Evolutionary conservation across 371 early-diverging fungal species (phyloP), one percentile per base, ranked within the genome.

Genomic region (Mortierella sp.): DNA sequence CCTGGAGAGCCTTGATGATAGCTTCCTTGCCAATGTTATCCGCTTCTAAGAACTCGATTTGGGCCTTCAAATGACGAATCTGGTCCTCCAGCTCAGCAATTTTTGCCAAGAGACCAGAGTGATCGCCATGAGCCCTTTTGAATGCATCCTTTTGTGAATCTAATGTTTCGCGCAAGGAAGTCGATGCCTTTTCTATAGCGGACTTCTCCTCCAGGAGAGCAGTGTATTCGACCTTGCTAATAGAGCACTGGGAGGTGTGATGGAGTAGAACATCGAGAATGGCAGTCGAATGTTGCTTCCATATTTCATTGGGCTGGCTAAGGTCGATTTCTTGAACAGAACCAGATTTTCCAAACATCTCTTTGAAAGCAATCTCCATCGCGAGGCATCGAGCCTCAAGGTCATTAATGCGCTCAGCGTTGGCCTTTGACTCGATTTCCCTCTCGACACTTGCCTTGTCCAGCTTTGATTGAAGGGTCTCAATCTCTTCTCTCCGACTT

Each of bases 21-120:
- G 81, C 81, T 7, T 69, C 81, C 15, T 80, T 80, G 15, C 81
- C 81, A 58, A 80, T 80, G 59, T 69, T 80, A 21, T 80, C 81
- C 10, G 81, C 81, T 38, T 80, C 81, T 0, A 80, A 66, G 22
- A 70, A 69, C 47, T 74, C 81, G 16, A 80, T 70, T 16, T 80
- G 74, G 9, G 36, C 61, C n/a, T 41, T 70, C 41, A 80, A 61
- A 15, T 50, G 68, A 2, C 75, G 75, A 47, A 80, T 69, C 50
- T 65, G 68, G 19, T 75, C 75, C 55, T 80, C 81, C n/a, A 80
- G 75, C 41, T 74, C 72, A 2, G 58, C 65, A 40, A 80, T 65
- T 65, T 75, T 80, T 53, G 67, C 69, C 1, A 62, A 40, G 1
- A 71, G 59, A 3, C 57, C 74, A 0, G 79, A 65, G 16, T 69